phyloP scores from a whole-genome alignment of 176 grass and related monocot genomes.

The Urochloa ruziziensis region DNA sequence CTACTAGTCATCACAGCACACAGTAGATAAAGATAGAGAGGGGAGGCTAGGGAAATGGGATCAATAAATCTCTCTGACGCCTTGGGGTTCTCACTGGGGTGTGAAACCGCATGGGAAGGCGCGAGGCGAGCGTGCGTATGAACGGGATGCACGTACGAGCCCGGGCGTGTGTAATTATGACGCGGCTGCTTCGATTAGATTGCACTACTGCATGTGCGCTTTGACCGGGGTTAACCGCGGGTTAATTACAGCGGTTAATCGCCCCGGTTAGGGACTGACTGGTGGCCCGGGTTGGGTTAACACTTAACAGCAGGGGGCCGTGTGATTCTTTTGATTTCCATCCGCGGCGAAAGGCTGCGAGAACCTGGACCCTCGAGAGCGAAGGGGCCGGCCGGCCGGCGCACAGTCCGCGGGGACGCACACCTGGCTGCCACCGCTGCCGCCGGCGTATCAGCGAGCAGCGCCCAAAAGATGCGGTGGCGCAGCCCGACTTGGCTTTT shows the following conservation, averaged over 20 bases:
- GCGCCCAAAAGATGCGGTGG: background rate
- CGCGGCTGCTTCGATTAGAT: conserved; percentile 19
- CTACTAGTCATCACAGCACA: no score
- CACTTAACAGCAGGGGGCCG: no score
- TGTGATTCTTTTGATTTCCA: background rate
- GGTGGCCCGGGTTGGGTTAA: background rate
- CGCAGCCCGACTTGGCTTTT: conserved; percentile 3
- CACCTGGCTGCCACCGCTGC: background rate
- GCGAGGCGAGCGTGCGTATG: background rate
- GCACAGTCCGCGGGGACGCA: background rate
- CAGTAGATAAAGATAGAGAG: background rate
- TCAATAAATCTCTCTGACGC: background rate
- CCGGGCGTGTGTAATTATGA: conserved; percentile 9
- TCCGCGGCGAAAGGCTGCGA: background rate
- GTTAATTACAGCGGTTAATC: background rate
- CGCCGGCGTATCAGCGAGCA: background rate
- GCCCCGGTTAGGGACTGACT: background rate
- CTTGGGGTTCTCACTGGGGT: background rate
- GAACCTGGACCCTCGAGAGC: background rate
- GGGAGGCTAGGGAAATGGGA: background rate
- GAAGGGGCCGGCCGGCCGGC: background rate
- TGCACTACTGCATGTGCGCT: background rate
- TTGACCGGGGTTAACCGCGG: background rate
- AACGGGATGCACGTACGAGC: background rate
- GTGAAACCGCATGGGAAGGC: background rate